Evolutionary conservation across 1,284 basidiomycete species (phyloP).

Genomic region (Termitomyces sp.): DNA sequence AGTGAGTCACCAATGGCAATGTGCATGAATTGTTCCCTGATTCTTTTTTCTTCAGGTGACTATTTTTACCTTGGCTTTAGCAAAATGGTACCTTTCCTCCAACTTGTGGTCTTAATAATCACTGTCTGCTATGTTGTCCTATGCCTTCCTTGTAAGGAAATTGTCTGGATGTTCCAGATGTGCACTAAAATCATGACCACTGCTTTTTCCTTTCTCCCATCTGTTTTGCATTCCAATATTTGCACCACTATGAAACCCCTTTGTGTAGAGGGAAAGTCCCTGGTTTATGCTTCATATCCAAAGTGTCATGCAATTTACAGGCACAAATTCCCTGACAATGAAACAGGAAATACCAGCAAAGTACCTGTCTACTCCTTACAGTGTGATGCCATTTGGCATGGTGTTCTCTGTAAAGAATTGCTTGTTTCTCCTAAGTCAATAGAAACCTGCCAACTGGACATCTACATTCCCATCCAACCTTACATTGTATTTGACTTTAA

Average conservation of each 20-base stretch:
- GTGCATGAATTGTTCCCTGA: too few relatives aligned
- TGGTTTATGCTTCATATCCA: conserved; percentile 14
- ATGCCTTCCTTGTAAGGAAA: too few relatives aligned
- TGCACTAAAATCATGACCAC: too few relatives aligned
- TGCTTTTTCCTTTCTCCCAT: too few relatives aligned
- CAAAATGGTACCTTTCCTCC: neutral
- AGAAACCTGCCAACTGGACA: neutral
- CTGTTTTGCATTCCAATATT: too few relatives aligned
- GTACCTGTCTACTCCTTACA: conserved; percentile 13
- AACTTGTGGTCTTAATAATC: too few relatives aligned
- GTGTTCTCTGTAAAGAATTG: conserved; percentile 5
- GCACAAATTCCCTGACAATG: neutral
- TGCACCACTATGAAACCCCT: too few relatives aligned
- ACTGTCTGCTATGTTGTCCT: too few relatives aligned
- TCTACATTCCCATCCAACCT: neutral
- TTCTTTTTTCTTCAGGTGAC: neutral
- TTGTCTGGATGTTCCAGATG: too few relatives aligned
- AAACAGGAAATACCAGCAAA: too few relatives aligned
- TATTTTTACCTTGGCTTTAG: neutral
- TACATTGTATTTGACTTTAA: neutral
- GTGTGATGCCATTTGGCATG: neutral
- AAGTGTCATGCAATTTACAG: neutral
- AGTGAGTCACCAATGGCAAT: too few relatives aligned
- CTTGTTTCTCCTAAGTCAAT: conserved; percentile 8
- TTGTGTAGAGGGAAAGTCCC: conserved; percentile 14